Conservation (phyloP, 441 rosid genomes). For the Capsella rubella region DNA sequence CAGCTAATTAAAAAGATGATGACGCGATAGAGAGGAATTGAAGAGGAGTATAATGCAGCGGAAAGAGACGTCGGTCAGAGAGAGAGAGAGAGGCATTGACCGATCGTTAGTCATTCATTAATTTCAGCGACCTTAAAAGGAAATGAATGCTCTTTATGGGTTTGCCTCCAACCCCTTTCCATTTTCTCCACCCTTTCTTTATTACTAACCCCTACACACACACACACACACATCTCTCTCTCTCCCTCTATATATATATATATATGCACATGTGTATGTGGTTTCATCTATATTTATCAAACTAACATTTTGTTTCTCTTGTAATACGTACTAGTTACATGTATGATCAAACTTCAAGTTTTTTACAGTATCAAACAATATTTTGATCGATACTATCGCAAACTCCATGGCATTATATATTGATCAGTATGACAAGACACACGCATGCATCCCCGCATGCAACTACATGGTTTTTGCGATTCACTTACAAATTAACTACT, state of each 20-base stretch:
- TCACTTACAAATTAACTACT: not conserved
- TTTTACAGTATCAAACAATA: not conserved
- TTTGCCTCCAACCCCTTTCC: constrained; percentile 66
- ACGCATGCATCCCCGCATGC: not conserved
- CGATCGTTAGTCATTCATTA: constrained; percentile 38
- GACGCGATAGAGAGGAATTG: not conserved
- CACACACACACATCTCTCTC: not conserved
- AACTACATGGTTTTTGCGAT: not conserved
- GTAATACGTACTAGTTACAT: too few species aligned
- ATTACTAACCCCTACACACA: not conserved
- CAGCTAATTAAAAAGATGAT: not conserved
- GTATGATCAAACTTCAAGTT: not conserved
- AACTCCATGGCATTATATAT: not conserved
- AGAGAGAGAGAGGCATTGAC: constrained; percentile 34
- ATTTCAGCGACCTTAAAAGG: constrained; percentile 45
- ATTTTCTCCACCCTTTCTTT: constrained; percentile 39
- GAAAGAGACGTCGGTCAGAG: constrained; percentile 37
- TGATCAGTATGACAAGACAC: not conserved
- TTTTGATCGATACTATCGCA: not conserved
- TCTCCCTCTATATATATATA: not conserved
- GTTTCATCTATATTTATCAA: constrained; percentile 1
- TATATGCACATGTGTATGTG: constrained; percentile 21
- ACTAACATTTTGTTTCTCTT: not conserved
- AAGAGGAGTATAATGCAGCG: not conserved
- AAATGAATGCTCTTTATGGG: constrained; percentile 75